Evolutionary conservation across 495 filamentous ascomycete genomes (phyloP).

Genomic region (Aspergillus cavernicola): DNA sequence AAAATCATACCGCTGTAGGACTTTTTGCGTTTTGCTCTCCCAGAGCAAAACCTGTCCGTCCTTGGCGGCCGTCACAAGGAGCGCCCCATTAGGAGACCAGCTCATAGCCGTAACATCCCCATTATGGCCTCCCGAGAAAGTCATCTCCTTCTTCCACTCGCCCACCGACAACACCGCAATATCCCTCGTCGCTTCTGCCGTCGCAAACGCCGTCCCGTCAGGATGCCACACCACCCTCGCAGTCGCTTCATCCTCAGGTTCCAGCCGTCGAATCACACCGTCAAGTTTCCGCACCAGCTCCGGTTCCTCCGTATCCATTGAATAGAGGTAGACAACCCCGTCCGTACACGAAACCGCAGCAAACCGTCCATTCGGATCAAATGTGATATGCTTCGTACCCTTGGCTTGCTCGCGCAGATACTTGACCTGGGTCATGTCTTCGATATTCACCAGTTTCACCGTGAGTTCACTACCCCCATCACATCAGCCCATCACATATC

Average conservation of each 20-base stretch:
- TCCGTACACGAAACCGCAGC: conserved; percentile 83
- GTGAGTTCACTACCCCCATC: conserved; percentile 61
- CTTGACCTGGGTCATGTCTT: conserved; percentile 69
- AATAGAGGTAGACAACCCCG: conserved; percentile 85
- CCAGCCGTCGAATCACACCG: conserved; percentile 73
- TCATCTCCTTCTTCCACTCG: conserved; percentile 82
- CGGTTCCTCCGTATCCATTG: conserved; percentile 73
- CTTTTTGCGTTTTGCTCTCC: conserved; percentile 81
- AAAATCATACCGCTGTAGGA: conserved; percentile 64
- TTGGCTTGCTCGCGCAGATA: conserved; percentile 77
- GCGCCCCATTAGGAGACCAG: conserved; percentile 92
- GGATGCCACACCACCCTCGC: conserved; percentile 86
- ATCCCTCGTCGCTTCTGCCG: conserved; percentile 77
- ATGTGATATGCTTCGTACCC: conserved; percentile 84
- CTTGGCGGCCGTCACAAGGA: conserved; percentile 76
- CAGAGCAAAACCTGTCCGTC: conserved; percentile 84
- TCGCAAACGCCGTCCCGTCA: conserved; percentile 86
- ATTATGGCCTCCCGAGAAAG: conserved; percentile 73
- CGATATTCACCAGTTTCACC: conserved; percentile 79
- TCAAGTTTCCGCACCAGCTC: conserved; percentile 78
- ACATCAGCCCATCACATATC: conserved; percentile 9
- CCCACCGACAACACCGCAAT: conserved; percentile 78
- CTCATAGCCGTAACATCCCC: conserved; percentile 81
- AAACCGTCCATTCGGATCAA: conserved; percentile 75
- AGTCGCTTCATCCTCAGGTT: conserved; percentile 73